Percentiles rank a stretch among this genome's conserved stretches.
Evolutionary conservation across 2,329 filamentous ascomycete genomes (phyloP).

Genomic region (Neoarthrinium moseri): DNA sequence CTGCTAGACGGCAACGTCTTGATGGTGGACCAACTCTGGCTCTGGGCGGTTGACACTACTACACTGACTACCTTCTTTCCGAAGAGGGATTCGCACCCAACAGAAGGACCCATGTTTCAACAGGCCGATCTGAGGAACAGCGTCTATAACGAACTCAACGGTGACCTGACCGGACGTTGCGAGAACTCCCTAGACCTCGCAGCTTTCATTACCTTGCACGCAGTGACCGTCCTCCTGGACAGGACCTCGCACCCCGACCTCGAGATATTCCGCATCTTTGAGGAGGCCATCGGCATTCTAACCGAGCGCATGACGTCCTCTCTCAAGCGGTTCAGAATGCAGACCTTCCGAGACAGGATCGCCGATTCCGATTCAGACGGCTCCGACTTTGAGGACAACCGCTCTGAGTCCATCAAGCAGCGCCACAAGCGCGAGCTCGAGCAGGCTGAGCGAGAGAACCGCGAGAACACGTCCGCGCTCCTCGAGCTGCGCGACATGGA

Average conservation of each 20-base stretch:
- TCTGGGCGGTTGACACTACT: constrained; percentile 55
- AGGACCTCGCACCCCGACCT: constrained; percentile 59
- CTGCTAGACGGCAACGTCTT: constrained; percentile 55
- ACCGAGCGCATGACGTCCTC: constrained; percentile 62
- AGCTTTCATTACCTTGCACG: constrained; percentile 60
- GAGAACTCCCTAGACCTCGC: constrained; percentile 62
- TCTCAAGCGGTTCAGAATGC: constrained; percentile 60
- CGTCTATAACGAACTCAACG: constrained; percentile 65
- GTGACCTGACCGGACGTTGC: constrained; percentile 60
- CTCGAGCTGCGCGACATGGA: constrained; percentile 64
- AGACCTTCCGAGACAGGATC: constrained; percentile 49
- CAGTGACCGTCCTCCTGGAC: constrained; percentile 61
- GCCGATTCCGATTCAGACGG: constrained; percentile 33
- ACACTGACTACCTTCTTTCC: constrained; percentile 56
- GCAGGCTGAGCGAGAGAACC: constrained; percentile 54
- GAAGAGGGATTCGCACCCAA: constrained; percentile 51
- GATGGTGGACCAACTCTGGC: constrained; percentile 68
- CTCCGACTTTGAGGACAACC: constrained; percentile 39
- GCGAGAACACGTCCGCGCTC: constrained; percentile 61
- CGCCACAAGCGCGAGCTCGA: constrained; percentile 38
- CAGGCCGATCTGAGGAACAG: constrained; percentile 63
- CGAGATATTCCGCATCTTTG: constrained; percentile 64
- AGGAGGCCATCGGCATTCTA: constrained; percentile 63
- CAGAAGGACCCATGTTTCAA: constrained; percentile 54
- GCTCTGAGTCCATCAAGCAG: constrained; percentile 40